phyloP scores from a whole-genome alignment of 768 basidiomycete genomes.

The Lepiota venenata region DNA sequence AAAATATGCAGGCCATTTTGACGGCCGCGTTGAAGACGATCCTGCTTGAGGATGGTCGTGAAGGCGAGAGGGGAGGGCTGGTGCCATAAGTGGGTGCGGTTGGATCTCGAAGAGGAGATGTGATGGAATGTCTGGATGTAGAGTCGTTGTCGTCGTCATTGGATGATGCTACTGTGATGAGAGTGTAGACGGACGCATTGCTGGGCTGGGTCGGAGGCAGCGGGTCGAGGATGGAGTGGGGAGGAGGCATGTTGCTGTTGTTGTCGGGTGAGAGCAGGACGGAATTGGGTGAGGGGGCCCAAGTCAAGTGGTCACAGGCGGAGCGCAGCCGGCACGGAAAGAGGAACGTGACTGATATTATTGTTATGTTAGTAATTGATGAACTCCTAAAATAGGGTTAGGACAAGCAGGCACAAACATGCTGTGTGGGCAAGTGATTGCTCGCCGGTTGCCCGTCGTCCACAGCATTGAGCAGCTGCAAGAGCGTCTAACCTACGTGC shows the following conservation, averaged over 20 bases:
- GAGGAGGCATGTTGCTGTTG: constrained; percentile 18
- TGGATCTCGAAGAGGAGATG: constrained; percentile 41
- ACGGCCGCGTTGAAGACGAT: constrained; percentile 78
- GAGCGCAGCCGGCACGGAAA: neutral
- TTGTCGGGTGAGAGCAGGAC: neutral
- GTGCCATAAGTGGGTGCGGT: constrained; percentile 52
- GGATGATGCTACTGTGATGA: constrained; percentile 54
- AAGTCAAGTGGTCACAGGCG: neutral
- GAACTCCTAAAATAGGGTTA: constrained; percentile 26
- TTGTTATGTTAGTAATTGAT: constrained; percentile 13
- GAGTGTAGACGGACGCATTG: constrained; percentile 52
- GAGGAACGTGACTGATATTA: neutral
- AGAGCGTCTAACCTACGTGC: constrained; percentile 10
- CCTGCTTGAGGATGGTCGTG: constrained; percentile 41
- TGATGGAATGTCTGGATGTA: constrained; percentile 21
- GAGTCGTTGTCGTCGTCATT: constrained; percentile 27
- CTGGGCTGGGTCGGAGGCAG: constrained; percentile 16
- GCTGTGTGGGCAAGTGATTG: constrained; percentile 16
- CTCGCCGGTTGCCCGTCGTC: constrained; percentile 21
- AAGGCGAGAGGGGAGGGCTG: constrained; percentile 37
- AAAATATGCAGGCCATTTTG: constrained; percentile 80
- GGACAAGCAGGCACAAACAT: constrained; percentile 30
- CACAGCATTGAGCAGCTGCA: constrained; percentile 28
- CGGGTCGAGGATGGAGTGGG: constrained; percentile 18
- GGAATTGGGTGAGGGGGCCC: neutral